Evolutionary conservation across 1,284 basidiomycete genomes (phyloP).

Genomic region (Inonotus hispidus): DNA sequence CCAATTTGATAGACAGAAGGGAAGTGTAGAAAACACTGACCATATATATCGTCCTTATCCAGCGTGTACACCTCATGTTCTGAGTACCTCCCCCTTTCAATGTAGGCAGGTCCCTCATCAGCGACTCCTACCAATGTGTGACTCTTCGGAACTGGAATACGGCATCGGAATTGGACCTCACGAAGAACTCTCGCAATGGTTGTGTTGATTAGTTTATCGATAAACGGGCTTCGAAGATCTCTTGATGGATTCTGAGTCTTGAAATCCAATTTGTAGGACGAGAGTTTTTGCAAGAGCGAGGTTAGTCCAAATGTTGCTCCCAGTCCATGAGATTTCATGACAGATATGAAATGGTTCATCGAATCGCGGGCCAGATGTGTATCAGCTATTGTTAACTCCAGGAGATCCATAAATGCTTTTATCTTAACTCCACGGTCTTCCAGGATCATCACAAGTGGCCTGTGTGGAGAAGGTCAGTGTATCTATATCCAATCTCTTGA

Average conservation of each 20-base stretch:
- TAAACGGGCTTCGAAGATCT: constrained; percentile 49
- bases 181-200: constrained; percentile 58
- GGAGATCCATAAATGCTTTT: constrained; percentile 51
- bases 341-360: constrained; percentile 37
- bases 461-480: constrained; percentile 23
- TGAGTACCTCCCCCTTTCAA: constrained; percentile 31
- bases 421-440: constrained; percentile 57
- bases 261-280: constrained; percentile 44
- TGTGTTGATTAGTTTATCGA: constrained; percentile 46
- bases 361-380: constrained; percentile 52
- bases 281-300: constrained; percentile 44
- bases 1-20: neutral
- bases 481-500: neutral
- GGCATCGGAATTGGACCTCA: constrained; percentile 66
- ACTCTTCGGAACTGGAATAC: constrained; percentile 63
- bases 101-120: constrained; percentile 67
- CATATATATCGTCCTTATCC: constrained; percentile 53
- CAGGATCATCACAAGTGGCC: constrained; percentile 64
- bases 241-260: constrained; percentile 30
- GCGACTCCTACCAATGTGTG: constrained; percentile 71
- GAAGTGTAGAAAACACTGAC: constrained; percentile 31
- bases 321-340: constrained; percentile 47
- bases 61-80: constrained; percentile 48
- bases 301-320: constrained; percentile 47
- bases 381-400: constrained; percentile 45